Evolutionary conservation across 2,329 filamentous ascomycete genomes (phyloP).

Genomic region (Nemania sp.): DNA sequence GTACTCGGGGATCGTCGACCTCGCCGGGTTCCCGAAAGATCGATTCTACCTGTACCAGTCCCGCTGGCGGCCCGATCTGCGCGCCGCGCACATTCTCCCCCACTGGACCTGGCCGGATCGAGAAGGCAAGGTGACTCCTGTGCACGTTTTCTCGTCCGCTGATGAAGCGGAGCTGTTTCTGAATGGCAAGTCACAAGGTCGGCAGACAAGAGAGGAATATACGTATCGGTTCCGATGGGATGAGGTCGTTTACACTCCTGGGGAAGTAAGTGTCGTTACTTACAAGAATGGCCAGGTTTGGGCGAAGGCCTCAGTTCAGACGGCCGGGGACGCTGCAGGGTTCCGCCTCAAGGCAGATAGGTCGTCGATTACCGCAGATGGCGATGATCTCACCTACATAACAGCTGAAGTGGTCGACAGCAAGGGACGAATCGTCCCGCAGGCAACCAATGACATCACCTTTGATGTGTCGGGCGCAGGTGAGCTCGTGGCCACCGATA

Average conservation of each 20-base stretch:
- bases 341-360: constrained; percentile 47
- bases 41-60: constrained; percentile 58
- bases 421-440: constrained; percentile 47
- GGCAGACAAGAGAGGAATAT: constrained; percentile 39
- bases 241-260: constrained; percentile 50
- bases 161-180: constrained; percentile 59
- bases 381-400: constrained; percentile 51
- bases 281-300: constrained; percentile 53
- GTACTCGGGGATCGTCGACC: constrained; percentile 60
- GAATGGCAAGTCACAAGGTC: constrained; percentile 51
- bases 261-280: constrained; percentile 51
- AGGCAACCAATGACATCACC: constrained; percentile 46
- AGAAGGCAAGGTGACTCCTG: constrained; percentile 51
- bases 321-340: constrained; percentile 44
- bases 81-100: constrained; percentile 55
- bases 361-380: constrained; percentile 43
- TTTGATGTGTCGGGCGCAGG: constrained; percentile 50
- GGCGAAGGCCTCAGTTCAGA: constrained; percentile 47
- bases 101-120: constrained; percentile 60
- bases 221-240: constrained; percentile 58
- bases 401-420: constrained; percentile 49
- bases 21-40: constrained; percentile 61
- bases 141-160: constrained; percentile 55
- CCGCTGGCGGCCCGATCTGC: constrained; percentile 53
- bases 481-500: constrained; percentile 54